Evolutionary conservation across 2,329 filamentous ascomycete species (phyloP), one percentile per base, ranked within the genome.

Genomic region (Chalara sp.): DNA sequence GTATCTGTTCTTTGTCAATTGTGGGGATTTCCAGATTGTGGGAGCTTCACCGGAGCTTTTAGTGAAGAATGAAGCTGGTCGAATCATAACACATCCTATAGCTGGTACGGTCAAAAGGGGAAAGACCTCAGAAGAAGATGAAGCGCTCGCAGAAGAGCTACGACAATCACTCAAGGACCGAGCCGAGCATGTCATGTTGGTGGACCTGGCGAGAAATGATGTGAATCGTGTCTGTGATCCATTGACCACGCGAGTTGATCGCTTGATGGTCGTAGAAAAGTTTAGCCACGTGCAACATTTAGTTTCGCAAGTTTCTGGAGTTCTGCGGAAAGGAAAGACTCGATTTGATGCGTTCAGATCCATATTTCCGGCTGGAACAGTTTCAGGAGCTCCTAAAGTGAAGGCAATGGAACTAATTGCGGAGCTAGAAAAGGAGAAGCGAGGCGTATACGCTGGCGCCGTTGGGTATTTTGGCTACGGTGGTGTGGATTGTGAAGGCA

Each of bases 271-370:
- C 2, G 89, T 95, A 10, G 87, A 95, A 70, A 86, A 87, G 64
- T 99, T 99, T 74, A 93, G 87, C 53, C 93, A 99, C 69, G 93
- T 99, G 31, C 93, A 97, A 76, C 93, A 99, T 69, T 80, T 99
- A 13, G 91, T 96, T 5, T 96, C 89, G 1, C 91, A 99, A 69
- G 93, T 99, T 0, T 96, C 89, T 1, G 92, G 93, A 43, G 79
- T 93, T n/a, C 72, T 97, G 58, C 80, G 93, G 44, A 76, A 80
- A 5, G 91, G 78, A 39, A 90, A 90, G 75, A 92, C 89, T 32
- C 81, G 93, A 52, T 99, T 96, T 70, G 92, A 97, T 65, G 93
- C 93, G 7, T 95, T 99, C 73, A 81, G 92, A 39, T 91, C 87
- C 58, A 96, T 99, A 62, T 99, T 99, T 74, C 93, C 93, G 0